Conservation (phyloP, 495 filamentous ascomycete species). For the Aspergillus nanangensis region DNA sequence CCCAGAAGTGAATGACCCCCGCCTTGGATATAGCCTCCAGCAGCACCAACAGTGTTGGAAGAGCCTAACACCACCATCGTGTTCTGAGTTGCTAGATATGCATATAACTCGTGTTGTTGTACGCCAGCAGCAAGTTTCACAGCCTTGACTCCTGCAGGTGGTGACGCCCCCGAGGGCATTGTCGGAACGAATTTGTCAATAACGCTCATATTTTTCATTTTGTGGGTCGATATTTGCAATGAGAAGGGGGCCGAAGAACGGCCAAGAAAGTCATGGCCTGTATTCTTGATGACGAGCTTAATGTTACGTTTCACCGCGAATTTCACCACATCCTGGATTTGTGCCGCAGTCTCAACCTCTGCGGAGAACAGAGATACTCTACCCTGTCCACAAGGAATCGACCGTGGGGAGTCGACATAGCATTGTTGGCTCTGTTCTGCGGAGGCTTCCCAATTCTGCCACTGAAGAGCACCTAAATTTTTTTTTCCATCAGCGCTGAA, state of each 20-base stretch:
- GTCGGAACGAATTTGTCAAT: too few species aligned
- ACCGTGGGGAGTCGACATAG: constrained; percentile 22
- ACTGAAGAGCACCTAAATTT: neutral
- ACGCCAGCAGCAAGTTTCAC: constrained; percentile 55
- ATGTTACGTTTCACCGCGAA: constrained; percentile 56
- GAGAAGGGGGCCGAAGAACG: constrained; percentile 56
- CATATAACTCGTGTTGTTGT: constrained; percentile 44
- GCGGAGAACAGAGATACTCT: constrained; percentile 54
- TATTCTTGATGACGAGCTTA: constrained; percentile 62
- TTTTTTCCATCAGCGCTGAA: too few species aligned
- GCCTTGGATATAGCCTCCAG: constrained; percentile 57
- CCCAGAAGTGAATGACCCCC: constrained; percentile 59
- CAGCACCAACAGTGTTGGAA: constrained; percentile 38
- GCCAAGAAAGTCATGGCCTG: constrained; percentile 56
- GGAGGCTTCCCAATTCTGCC: neutral
- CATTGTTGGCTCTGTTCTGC: neutral
- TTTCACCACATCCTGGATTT: constrained; percentile 36
- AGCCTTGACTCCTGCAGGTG: constrained; percentile 45
- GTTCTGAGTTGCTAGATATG: constrained; percentile 31
- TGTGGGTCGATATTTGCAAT: constrained; percentile 55
- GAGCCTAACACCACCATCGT: constrained; percentile 31
- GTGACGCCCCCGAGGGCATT: constrained; percentile 34
- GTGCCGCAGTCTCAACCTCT: constrained; percentile 31
- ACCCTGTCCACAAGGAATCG: constrained; percentile 49
- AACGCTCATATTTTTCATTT: constrained; percentile 49